These are phyloP conservation scores for Arthromyces matolae DNA, from an alignment of 768 basidiomycete species.

Conservation along the genomic window DNA sequence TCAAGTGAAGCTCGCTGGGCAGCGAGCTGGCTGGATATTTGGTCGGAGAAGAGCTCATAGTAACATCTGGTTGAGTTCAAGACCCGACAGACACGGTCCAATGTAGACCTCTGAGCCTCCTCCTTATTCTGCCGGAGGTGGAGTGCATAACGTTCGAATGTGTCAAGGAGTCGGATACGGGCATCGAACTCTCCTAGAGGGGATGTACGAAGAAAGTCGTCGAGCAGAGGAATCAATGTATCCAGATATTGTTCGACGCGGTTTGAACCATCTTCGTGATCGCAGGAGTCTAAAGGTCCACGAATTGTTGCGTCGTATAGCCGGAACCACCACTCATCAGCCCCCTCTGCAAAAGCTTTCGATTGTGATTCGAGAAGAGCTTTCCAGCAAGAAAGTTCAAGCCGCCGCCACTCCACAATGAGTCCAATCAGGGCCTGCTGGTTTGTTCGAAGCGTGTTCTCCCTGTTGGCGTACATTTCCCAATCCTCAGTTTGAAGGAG, in stretches of 20 bases:
- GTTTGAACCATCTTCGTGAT: slow-evolving; percentile 31
- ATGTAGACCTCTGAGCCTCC: slow-evolving; percentile 23
- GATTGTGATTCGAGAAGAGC: slow-evolving; percentile 71
- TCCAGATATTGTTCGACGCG: slow-evolving; percentile 51
- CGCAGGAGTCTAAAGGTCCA: slow-evolving; percentile 50
- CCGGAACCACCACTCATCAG: slow-evolving; percentile 82
- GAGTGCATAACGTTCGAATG: slow-evolving; percentile 56
- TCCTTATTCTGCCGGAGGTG: slow-evolving; percentile 32
- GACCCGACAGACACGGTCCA: slow-evolving; percentile 53
- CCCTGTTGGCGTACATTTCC: slow-evolving; percentile 94
- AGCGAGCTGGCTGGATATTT: slow-evolving; percentile 45
- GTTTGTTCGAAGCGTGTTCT: slow-evolving; percentile 70
- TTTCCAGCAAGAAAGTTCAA: slow-evolving; percentile 89
- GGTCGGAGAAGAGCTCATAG: slow-evolving; percentile 57
- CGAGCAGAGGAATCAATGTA: slow-evolving; percentile 70
- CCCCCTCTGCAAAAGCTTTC: slow-evolving; percentile 44
- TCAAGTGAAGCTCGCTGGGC: slow-evolving; percentile 62
- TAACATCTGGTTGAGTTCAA: slow-evolving; percentile 58
- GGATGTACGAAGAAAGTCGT: slow-evolving; percentile 69
- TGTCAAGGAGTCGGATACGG: slow-evolving; percentile 63
- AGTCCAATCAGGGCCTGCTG: slow-evolving; percentile 64
- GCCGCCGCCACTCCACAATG: slow-evolving; percentile 85
- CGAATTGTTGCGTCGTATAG: slow-evolving; percentile 77
- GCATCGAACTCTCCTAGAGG: slow-evolving; percentile 81
- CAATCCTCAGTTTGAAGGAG: slow-evolving; percentile 89